A percentile compares a stretch with the other conserved stretches of the same genome.
Evolutionary conservation across 441 rosid species (phyloP).

Genomic region (Dalechampia spathulata): DNA sequence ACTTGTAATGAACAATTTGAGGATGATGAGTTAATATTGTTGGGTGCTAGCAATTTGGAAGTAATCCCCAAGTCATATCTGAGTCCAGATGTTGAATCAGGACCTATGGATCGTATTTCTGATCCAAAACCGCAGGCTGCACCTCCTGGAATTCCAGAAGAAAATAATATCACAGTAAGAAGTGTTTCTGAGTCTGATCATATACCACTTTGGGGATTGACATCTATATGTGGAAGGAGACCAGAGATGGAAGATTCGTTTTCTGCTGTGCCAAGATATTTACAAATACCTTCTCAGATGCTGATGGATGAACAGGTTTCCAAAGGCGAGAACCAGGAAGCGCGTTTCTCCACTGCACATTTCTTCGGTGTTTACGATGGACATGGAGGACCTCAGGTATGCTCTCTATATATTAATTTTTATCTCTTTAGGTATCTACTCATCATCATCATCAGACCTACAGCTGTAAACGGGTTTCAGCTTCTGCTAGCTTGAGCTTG

Average conservation of each 20-base stretch:
- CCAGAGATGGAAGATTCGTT: conserved; percentile 88
- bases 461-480: too few species aligned
- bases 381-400: conserved; percentile 80
- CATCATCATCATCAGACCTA: too few species aligned
- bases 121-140: conserved; percentile 19
- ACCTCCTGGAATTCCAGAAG: conserved; percentile 16
- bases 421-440: too few species aligned
- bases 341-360: conserved; percentile 43
- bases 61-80: too few species aligned
- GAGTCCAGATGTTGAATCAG: conserved; percentile 25
- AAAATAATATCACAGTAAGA: conserved; percentile 30
- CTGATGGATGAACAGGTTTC: conserved; percentile 31
- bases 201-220: conserved; percentile 67
- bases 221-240: conserved; percentile 67
- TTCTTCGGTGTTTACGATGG: conserved; percentile 85
- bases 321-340: conserved; percentile 36
- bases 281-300: conserved; percentile 55
- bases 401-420: too few species aligned
- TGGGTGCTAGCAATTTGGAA: conserved; percentile 14
- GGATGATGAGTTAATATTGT: conserved; percentile 23
- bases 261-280: conserved; percentile 43
- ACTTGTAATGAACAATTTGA: conserved; percentile 6
- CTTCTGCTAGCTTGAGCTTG: too few species aligned
- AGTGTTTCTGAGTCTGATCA: conserved; percentile 41
- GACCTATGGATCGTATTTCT: conserved; percentile 14